Conservation (phyloP, 2,329 filamentous ascomycete species). For the Chaetomiaceae sp. region DNA sequence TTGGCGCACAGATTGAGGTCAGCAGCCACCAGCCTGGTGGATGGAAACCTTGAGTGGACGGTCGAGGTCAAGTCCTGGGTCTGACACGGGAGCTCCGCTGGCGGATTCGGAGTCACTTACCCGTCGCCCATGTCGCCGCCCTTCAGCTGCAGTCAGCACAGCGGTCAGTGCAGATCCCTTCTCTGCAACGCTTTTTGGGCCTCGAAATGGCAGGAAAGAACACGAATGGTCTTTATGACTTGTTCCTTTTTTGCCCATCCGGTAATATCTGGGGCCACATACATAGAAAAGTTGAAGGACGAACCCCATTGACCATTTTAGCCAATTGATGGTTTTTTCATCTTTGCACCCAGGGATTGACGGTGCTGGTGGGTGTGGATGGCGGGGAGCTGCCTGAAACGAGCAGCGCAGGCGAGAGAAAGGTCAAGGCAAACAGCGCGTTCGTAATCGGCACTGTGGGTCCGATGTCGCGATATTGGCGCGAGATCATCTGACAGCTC, state of each 20-base stretch:
- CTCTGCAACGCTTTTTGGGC: no score
- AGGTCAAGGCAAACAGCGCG: conserved; percentile 15
- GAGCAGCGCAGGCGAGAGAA: conserved; percentile 4
- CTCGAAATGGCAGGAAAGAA: no score
- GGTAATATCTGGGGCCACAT: no score
- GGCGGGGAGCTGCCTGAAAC: neutral
- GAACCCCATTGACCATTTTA: neutral
- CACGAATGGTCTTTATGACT: no score
- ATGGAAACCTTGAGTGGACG: neutral
- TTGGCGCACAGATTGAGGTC: neutral
- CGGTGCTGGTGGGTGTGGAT: neutral
- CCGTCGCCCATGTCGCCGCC: neutral
- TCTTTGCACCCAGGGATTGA: no score
- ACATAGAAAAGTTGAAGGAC: no score
- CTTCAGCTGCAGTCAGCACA: conserved; percentile 1
- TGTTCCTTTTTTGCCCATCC: neutral
- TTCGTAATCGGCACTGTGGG: conserved; percentile 12
- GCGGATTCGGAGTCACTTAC: no score
- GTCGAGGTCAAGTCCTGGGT: neutral
- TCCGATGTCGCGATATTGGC: conserved; percentile 23
- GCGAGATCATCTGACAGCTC: conserved; percentile 25
- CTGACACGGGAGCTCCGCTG: neutral
- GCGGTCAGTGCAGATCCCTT: conserved; percentile 10
- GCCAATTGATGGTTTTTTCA: neutral
- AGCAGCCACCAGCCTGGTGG: neutral